Evolutionary conservation across 2,329 filamentous ascomycete genomes (phyloP).

Genomic region (Trematosphaeria pertusa): DNA sequence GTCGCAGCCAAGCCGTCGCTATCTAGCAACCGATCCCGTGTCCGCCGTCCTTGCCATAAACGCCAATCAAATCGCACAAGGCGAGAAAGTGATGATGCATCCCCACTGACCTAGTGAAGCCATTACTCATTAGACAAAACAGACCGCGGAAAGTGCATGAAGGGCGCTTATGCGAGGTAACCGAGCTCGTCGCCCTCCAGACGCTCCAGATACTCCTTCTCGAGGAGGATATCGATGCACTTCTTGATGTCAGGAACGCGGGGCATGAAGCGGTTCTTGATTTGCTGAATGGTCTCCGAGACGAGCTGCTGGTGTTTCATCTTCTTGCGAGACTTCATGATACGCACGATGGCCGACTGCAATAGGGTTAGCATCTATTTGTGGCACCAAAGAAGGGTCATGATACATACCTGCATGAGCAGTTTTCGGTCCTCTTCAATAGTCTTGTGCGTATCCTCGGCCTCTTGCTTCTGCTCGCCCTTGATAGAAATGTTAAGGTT

Average conservation of each 20-base stretch:
- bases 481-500: conserved; percentile 96
- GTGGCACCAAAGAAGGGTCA: not conserved
- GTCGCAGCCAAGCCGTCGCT: conserved; percentile 10
- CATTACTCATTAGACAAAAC: conserved; percentile 15
- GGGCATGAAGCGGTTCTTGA: conserved; percentile 89
- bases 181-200: conserved; percentile 93
- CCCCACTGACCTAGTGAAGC: not conserved
- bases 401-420: conserved; percentile 82
- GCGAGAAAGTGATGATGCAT: not conserved
- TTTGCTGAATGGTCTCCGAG: conserved; percentile 93
- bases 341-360: conserved; percentile 96
- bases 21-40: conserved; percentile 7
- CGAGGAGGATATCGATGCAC: conserved; percentile 96
- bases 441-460: conserved; percentile 97
- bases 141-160: not conserved
- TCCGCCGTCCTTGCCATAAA: not conserved
- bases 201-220: conserved; percentile 98
- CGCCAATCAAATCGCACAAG: not conserved
- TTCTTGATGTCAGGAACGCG: conserved; percentile 98
- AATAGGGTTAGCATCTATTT: conserved; percentile 36
- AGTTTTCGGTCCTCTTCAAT: conserved; percentile 98
- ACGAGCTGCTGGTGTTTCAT: conserved; percentile 98
- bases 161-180: conserved; percentile 75
- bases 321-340: conserved; percentile 99
- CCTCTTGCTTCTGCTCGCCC: conserved; percentile 94